Percentiles rank a stretch among this genome's conserved stretches.
Evolutionary conservation across 345 rosid genomes (phyloP).

Genomic region (Hypericum perforatum): DNA sequence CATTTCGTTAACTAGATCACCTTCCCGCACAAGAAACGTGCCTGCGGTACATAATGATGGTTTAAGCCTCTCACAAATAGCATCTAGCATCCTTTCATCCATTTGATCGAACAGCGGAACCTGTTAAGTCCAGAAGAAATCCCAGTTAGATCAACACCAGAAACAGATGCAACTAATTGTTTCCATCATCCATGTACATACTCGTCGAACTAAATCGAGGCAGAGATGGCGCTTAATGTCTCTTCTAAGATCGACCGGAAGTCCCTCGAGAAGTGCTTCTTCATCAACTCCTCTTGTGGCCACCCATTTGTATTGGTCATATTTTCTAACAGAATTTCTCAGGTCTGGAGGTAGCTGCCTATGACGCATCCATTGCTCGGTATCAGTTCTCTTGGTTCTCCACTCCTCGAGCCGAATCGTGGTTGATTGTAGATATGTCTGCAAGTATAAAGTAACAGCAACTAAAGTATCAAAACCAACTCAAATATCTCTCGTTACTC

Average conservation of each 20-base stretch:
- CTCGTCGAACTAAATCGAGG: slow-evolving; percentile 79
- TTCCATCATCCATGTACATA: slow-evolving; percentile 41
- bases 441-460: slow-evolving; percentile 13
- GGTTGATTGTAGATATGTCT: slow-evolving; percentile 77
- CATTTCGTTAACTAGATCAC: slow-evolving; percentile 87
- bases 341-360: slow-evolving; percentile 70
- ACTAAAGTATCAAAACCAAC: neutral
- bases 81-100: slow-evolving; percentile 91
- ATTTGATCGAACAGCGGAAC: slow-evolving; percentile 87
- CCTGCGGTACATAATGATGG: slow-evolving; percentile 71
- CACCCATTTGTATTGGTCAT: slow-evolving; percentile 79
- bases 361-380: slow-evolving; percentile 94
- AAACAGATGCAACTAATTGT: too few species aligned
- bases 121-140: slow-evolving; percentile 20
- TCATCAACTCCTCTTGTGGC: slow-evolving; percentile 89
- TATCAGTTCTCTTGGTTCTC: slow-evolving; percentile 85
- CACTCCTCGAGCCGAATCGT: slow-evolving; percentile 79
- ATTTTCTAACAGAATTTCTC: slow-evolving; percentile 56
- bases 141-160: too few species aligned
- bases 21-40: slow-evolving; percentile 72
- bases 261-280: slow-evolving; percentile 63
- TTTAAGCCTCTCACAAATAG: slow-evolving; percentile 78
- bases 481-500: too few species aligned
- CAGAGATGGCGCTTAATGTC: slow-evolving; percentile 89
- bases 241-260: slow-evolving; percentile 71